These are phyloP conservation scores for Saussurea involucrata DNA, from an alignment of 129 eudicot genomes.

Conservation along the genomic window DNA sequence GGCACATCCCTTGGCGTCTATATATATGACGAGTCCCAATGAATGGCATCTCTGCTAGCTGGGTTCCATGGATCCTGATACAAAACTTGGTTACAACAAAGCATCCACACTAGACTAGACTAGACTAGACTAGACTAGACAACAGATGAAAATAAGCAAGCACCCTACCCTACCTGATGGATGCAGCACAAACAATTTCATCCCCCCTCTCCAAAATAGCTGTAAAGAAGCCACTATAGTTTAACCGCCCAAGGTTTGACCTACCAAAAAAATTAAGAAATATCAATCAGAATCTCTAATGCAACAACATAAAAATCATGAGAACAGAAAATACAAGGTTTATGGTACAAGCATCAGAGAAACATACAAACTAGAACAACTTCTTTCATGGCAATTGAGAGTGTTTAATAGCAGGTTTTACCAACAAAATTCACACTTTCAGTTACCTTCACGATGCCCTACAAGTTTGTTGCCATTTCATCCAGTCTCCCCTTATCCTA, in stretches of 20 bases:
- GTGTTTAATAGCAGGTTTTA: not conserved
- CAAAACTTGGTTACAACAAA: not conserved
- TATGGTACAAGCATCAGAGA: not conserved
- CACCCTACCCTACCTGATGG: slow-evolving; percentile 80
- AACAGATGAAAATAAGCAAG: not conserved
- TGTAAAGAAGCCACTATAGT: slow-evolving; percentile 67
- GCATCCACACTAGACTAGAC: not conserved
- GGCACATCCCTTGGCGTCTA: slow-evolving; percentile 97
- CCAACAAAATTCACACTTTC: no score
- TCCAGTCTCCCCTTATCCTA: no score
- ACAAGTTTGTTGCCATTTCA: no score
- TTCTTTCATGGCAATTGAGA: not conserved
- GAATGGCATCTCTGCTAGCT: slow-evolving; percentile 94
- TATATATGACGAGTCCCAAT: slow-evolving; percentile 91
- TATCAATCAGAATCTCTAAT: not conserved
- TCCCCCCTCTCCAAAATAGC: slow-evolving; percentile 78
- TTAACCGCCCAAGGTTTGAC: slow-evolving; percentile 68
- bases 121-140: no score
- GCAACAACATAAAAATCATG: not conserved
- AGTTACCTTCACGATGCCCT: not conserved
- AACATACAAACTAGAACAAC: not conserved
- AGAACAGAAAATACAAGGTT: not conserved
- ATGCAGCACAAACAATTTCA: slow-evolving; percentile 83
- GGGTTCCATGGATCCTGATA: slow-evolving; percentile 78
- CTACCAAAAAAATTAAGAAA: slow-evolving; percentile 34